Conservation (phyloP, 1,284 basidiomycete species). For the Ceratobasidium theobromae region DNA sequence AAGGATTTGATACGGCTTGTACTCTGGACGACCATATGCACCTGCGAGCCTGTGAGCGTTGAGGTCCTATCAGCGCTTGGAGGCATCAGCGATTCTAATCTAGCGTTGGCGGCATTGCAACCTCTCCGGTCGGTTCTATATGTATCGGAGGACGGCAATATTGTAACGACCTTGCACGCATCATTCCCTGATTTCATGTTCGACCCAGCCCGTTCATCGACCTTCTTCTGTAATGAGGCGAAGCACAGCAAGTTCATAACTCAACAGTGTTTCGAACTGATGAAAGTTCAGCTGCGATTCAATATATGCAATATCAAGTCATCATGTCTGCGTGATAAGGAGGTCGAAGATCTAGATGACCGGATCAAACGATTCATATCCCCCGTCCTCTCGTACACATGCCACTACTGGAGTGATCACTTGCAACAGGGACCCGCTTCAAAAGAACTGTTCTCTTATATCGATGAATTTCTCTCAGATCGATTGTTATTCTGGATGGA, state of each 20-base stretch:
- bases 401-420: too few relatives aligned
- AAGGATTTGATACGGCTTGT: not conserved
- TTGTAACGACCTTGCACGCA: not conserved
- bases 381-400: not conserved
- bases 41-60: not conserved
- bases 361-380: not conserved
- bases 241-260: not conserved
- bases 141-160: not conserved
- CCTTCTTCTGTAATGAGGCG: not conserved
- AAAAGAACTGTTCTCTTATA: too few relatives aligned
- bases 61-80: not conserved
- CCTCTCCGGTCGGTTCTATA: not conserved
- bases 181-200: constrained; percentile 8
- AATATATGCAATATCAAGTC: not conserved
- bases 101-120: not conserved
- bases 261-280: too few relatives aligned
- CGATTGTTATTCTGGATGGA: too few relatives aligned
- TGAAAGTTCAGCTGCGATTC: not conserved
- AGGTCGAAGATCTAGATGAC: not conserved
- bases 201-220: not conserved
- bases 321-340: not conserved
- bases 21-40: not conserved
- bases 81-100: not conserved
- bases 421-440: too few relatives aligned
- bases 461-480: too few relatives aligned